A percentile compares a stretch with the other conserved stretches of the same genome.
phyloP scores from a whole-genome alignment of 176 grass and related monocot genomes.

The Secale cereale region DNA sequence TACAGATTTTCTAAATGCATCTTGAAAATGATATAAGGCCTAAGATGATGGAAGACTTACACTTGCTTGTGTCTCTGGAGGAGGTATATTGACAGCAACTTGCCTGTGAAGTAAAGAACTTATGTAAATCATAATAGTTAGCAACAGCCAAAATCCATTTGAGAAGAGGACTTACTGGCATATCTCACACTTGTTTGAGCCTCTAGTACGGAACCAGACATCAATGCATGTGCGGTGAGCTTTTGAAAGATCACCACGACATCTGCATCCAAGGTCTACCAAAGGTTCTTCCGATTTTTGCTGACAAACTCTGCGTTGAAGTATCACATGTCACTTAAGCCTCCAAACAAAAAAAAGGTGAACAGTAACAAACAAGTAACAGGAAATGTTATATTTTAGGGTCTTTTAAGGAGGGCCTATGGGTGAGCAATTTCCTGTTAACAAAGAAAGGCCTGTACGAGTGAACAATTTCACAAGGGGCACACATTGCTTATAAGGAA shows the following conservation, averaged over 20 bases:
- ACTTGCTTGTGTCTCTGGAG: constrained; percentile 87
- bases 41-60: constrained; percentile 51
- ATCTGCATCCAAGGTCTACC: constrained; percentile 91
- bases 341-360: background rate
- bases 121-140: constrained; percentile 15
- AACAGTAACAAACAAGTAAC: background rate
- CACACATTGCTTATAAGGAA: background rate
- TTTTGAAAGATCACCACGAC: constrained; percentile 92
- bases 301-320: constrained; percentile 73
- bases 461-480: background rate
- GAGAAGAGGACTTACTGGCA: constrained; percentile 84
- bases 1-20: constrained; percentile 22
- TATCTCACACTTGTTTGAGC: constrained; percentile 98
- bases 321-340: background rate
- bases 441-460: background rate
- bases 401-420: background rate
- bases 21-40: constrained; percentile 11
- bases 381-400: background rate
- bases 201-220: constrained; percentile 94
- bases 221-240: constrained; percentile 84
- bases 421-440: background rate
- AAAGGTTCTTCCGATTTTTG: constrained; percentile 90
- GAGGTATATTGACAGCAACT: constrained; percentile 84
- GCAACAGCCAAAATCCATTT: background rate
- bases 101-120: constrained; percentile 55